Evolutionary conservation across 768 basidiomycete species (phyloP).

Genomic region (Kondoa subrosea): DNA sequence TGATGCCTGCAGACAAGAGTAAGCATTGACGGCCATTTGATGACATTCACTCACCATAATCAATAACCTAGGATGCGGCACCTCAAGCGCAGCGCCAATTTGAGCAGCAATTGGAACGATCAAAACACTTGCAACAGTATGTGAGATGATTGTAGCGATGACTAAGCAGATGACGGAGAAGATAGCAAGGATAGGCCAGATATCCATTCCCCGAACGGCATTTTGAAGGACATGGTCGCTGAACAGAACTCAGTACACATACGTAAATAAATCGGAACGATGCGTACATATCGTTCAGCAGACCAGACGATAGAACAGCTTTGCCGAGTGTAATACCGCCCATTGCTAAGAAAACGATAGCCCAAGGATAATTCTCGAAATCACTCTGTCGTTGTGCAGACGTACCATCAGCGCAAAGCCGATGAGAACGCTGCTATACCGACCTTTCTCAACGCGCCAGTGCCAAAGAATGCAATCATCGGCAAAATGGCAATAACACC

Average conservation of each 20-base stretch:
- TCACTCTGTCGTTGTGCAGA: constrained; percentile 51
- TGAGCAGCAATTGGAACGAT: constrained; percentile 91
- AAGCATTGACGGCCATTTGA: neutral
- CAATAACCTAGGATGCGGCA: constrained; percentile 56
- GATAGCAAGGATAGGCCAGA: constrained; percentile 30
- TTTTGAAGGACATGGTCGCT: constrained; percentile 24
- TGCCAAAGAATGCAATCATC: constrained; percentile 80
- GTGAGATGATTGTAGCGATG: constrained; percentile 89
- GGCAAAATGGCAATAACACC: constrained; percentile 90
- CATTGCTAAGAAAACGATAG: constrained; percentile 91
- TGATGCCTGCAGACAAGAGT: constrained; percentile 35
- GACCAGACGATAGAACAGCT: constrained; percentile 73
- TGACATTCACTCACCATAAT: constrained; percentile 53
- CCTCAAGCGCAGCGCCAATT: constrained; percentile 62
- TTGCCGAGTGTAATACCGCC: constrained; percentile 92
- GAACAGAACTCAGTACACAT: neutral
- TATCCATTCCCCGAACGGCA: constrained; percentile 25
- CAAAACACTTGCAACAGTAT: constrained; percentile 68
- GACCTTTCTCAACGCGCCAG: constrained; percentile 84
- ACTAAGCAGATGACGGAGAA: constrained; percentile 35
- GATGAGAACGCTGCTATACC: constrained; percentile 11
- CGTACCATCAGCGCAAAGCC: neutral
- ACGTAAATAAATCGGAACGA: constrained; percentile 34
- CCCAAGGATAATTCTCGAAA: constrained; percentile 76
- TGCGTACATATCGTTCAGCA: constrained; percentile 53